Evolutionary conservation across 2,329 filamentous ascomycete genomes (phyloP).

Genomic region (Colletotrichum eremochloae): DNA sequence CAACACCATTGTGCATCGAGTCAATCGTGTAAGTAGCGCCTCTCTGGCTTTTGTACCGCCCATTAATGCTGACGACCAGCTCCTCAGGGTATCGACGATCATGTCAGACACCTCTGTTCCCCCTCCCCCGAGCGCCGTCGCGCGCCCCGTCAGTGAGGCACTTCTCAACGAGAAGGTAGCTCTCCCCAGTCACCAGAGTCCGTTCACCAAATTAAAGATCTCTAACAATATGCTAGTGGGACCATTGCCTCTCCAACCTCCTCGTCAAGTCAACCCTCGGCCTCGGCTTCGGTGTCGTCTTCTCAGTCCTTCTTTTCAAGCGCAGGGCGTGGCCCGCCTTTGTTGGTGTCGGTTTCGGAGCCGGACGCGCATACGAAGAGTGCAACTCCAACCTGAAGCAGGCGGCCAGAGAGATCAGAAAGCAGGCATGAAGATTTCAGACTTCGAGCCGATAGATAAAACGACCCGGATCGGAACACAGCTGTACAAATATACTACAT

Average conservation of each 20-base stretch:
- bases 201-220: not conserved
- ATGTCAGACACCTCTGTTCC: constrained; percentile 69
- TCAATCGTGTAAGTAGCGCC: constrained; percentile 35
- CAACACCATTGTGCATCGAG: constrained; percentile 39
- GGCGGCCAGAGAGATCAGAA: constrained; percentile 70
- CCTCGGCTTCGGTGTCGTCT: constrained; percentile 97
- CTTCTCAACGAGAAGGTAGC: constrained; percentile 97
- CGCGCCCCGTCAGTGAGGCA: constrained; percentile 95
- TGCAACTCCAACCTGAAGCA: constrained; percentile 86
- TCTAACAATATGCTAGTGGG: constrained; percentile 76
- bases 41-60: constrained; percentile 4
- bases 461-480: constrained; percentile 43
- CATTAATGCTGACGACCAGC: constrained; percentile 45
- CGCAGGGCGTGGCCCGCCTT: constrained; percentile 98
- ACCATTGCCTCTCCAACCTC: constrained; percentile 96
- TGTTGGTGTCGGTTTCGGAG: constrained; percentile 93
- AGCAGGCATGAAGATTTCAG: constrained; percentile 56
- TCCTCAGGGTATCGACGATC: constrained; percentile 45
- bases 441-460: constrained; percentile 41
- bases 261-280: constrained; percentile 97
- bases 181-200: not conserved
- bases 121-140: constrained; percentile 73
- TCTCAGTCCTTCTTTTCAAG: constrained; percentile 98
- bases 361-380: constrained; percentile 97
- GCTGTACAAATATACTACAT: constrained; percentile 50